Percentiles rank a stretch among this genome's conserved stretches.
Evolutionary conservation across 2,329 filamentous ascomycete genomes (phyloP).

Genomic region (Colletotrichum sidae): DNA sequence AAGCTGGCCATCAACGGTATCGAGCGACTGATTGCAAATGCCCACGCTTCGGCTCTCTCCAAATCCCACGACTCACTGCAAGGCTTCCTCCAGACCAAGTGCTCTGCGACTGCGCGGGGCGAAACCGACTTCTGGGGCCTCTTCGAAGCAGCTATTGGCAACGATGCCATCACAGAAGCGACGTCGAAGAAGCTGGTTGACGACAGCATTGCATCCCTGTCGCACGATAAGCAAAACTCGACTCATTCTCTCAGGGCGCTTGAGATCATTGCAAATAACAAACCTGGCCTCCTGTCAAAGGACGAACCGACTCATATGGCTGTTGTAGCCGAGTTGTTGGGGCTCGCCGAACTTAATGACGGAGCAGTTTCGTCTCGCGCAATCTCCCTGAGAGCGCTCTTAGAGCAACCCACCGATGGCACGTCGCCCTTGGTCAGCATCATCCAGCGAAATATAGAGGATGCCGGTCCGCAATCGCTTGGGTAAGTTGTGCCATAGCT

Average conservation of each 20-base stretch:
- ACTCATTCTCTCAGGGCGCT: conserved; percentile 56
- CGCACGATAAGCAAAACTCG: conserved; percentile 43
- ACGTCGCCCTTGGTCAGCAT: conserved; percentile 61
- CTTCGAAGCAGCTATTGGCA: conserved; percentile 60
- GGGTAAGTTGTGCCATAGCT: conserved; percentile 51
- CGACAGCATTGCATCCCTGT: conserved; percentile 48
- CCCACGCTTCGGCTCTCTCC: conserved; percentile 53
- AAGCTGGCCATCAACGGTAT: conserved; percentile 50
- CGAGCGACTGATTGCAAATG: conserved; percentile 59
- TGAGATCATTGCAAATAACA: conserved; percentile 59
- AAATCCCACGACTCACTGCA: conserved; percentile 57
- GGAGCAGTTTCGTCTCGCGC: conserved; percentile 53
- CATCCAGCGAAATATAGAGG: conserved; percentile 67
- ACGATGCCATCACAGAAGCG: conserved; percentile 52
- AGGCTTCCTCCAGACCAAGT: conserved; percentile 50
- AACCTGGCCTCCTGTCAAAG: conserved; percentile 56
- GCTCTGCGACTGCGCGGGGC: conserved; percentile 16
- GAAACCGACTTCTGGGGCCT: conserved; percentile 54
- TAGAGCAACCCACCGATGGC: conserved; percentile 57
- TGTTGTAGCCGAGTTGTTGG: conserved; percentile 64
- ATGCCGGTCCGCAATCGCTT: conserved; percentile 60
- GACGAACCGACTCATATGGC: conserved; percentile 60
- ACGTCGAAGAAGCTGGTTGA: conserved; percentile 48
- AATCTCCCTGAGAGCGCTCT: conserved; percentile 54
- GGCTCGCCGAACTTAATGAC: conserved; percentile 63